Percentiles rank a stretch among this genome's conserved stretches.
Evolutionary conservation across 306 rosid genomes (phyloP).

Genomic region (Alnus glutinosa): DNA sequence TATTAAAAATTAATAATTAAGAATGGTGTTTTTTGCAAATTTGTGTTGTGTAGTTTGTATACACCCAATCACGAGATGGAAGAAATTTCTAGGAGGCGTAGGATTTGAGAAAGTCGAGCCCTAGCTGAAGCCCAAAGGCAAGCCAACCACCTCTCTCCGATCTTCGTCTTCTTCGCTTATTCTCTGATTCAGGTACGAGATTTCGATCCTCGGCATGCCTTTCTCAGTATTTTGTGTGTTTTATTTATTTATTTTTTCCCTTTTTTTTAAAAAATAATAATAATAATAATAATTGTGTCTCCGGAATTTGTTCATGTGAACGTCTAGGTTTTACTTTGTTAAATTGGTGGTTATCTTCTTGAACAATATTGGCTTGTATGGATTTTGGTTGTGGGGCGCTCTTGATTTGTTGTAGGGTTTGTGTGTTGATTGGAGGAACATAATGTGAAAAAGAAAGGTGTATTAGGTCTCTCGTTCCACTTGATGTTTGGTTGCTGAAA

Average conservation of each 20-base stretch:
- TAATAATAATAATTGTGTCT: background rate
- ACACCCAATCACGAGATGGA: too few relatives aligned
- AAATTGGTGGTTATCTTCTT: background rate
- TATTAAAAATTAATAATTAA: too few relatives aligned
- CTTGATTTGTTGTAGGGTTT: background rate
- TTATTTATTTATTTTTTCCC: background rate
- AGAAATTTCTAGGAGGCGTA: background rate
- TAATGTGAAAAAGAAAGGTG: too few relatives aligned
- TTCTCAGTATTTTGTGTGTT: background rate
- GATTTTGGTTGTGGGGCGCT: background rate
- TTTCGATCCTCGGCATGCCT: background rate
- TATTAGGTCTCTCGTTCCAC: too few relatives aligned
- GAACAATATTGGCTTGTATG: background rate
- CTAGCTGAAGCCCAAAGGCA: background rate
- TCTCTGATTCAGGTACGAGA: background rate
- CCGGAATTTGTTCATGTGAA: background rate
- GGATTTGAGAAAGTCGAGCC: background rate
- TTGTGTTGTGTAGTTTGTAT: too few relatives aligned
- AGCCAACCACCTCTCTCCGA: background rate
- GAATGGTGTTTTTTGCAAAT: too few relatives aligned
- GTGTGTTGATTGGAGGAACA: too few relatives aligned
- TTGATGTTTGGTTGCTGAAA: background rate
- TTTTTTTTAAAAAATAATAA: background rate
- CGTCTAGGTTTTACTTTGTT: background rate
- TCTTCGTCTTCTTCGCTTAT: background rate